phyloP scores from a whole-genome alignment of 805 yeast species.

The Lipomyces starkeyi region DNA sequence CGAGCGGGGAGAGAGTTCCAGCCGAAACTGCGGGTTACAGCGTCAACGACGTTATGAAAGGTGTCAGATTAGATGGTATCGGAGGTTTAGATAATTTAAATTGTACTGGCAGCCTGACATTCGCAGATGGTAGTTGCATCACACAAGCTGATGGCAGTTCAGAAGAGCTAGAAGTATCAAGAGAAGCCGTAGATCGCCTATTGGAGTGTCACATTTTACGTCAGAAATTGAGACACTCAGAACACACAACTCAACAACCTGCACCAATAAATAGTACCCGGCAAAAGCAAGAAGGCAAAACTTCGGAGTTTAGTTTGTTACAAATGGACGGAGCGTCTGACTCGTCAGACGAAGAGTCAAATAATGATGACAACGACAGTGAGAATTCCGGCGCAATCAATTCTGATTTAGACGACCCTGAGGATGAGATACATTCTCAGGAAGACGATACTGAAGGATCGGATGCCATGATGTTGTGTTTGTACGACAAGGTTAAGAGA shows the following conservation, averaged over 20 bases:
- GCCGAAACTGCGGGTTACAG: constrained; percentile 41
- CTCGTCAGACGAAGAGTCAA: constrained; percentile 44
- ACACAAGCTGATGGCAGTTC: constrained; percentile 54
- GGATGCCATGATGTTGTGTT: constrained; percentile 89
- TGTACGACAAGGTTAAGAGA: constrained; percentile 93
- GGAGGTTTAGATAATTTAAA: constrained; percentile 20
- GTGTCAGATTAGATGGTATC: constrained; percentile 35
- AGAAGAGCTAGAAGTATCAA: constrained; percentile 39
- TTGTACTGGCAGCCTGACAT: constrained; percentile 54
- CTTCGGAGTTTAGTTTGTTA: constrained; percentile 15
- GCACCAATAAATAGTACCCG: constrained; percentile 10
- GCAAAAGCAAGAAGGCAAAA: constrained; percentile 19
- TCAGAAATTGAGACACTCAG: background rate
- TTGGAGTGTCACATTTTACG: constrained; percentile 26
- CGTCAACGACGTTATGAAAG: constrained; percentile 42
- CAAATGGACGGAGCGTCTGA: constrained; percentile 36
- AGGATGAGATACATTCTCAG: constrained; percentile 60
- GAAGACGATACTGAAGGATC: constrained; percentile 76
- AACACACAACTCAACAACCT: background rate
- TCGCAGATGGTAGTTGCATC: constrained; percentile 61
- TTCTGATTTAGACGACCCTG: constrained; percentile 93
- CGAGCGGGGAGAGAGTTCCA: constrained; percentile 40
- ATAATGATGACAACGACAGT: constrained; percentile 48
- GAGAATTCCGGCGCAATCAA: constrained; percentile 84
- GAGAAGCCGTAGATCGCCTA: constrained; percentile 43